Percentiles rank a stretch among this genome's conserved stretches.
Conservation (phyloP, 2,329 filamentous ascomycete genomes). For the Aureobasidium namibiae region DNA sequence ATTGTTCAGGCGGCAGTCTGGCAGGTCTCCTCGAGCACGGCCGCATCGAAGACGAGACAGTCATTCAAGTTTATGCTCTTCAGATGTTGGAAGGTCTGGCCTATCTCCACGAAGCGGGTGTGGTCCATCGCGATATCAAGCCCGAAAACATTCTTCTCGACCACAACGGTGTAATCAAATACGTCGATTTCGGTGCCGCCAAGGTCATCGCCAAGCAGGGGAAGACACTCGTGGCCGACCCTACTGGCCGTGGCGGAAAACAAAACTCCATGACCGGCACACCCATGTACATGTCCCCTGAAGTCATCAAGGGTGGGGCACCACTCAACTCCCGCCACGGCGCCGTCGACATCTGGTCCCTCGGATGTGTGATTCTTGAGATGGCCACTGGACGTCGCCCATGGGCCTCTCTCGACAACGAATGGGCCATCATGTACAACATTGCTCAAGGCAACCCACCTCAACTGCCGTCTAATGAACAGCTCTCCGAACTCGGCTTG, state of each 20-base stretch:
- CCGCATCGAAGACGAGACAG: slow-evolving; percentile 93
- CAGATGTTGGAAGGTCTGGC: slow-evolving; percentile 90
- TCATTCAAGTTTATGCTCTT: slow-evolving; percentile 92
- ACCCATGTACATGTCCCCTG: slow-evolving; percentile 99
- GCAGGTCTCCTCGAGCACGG: slow-evolving; percentile 87
- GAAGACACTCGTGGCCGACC: slow-evolving; percentile 63
- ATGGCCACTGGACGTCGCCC: slow-evolving; percentile 93
- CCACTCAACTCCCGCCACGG: slow-evolving; percentile 64
- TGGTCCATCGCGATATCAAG: slow-evolving; percentile 96
- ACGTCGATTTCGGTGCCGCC: slow-evolving; percentile 95
- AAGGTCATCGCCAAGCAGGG: slow-evolving; percentile 94
- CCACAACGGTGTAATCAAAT: slow-evolving; percentile 97
- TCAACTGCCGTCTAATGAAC: slow-evolving; percentile 70
- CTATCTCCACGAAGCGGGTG: slow-evolving; percentile 84
- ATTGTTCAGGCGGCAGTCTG: slow-evolving; percentile 89
- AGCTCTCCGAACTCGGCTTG: slow-evolving; percentile 74
- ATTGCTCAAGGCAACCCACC: slow-evolving; percentile 95
- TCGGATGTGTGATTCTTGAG: slow-evolving; percentile 93
- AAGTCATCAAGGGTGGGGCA: slow-evolving; percentile 92
- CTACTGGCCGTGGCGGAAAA: slow-evolving; percentile 27
- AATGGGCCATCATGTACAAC: slow-evolving; percentile 99
- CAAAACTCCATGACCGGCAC: slow-evolving; percentile 96
- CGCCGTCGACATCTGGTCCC: slow-evolving; percentile 89
- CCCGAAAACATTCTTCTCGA: slow-evolving; percentile 95
- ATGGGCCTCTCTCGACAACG: slow-evolving; percentile 94